Base-by-base conservation (phyloP, 75 land plant genomes). In the Pinus albicaulis region DNA sequence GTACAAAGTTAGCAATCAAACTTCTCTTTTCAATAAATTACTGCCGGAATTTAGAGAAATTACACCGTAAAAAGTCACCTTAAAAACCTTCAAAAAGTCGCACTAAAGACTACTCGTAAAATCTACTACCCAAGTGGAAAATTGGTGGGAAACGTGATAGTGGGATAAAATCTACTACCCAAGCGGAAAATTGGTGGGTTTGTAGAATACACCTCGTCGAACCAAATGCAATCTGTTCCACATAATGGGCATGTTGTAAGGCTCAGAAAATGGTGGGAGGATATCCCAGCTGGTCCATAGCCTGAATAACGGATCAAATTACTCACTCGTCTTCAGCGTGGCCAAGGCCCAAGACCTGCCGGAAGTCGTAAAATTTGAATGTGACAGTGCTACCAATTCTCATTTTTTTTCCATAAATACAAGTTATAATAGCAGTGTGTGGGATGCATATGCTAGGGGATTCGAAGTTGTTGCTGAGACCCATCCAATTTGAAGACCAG, bases 371-470 rank as follows among this genome's bases (percentile, higher is more conserved):
- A 41, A 41, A 41, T 7, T 65, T 80, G 48, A 80, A 72, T 17
- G 28, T 75, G 15, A 68, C 81, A 1, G 77, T 31, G 26, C n/a
- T 68, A 41, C 44, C 44, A 41, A 76, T 7, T 36, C 22, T 5
- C 81, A 76, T 16, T 20, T 62, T 20, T 20, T 82, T 15, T 80
- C 83, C 24, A 74, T 82, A 58, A 81, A 41, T 6, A 41, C 44
- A 4, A 41, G 5, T 41, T 41, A 41, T 41, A 7, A 41, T 7
- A 41, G 44, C 5, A 5, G 7, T 3, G 3, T 0, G 0, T 41
- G 80, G 80, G 79, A 77, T 48, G 69, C 80, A 12, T 81, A 82
- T 24, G 41, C 81, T 20, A 78, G 83, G 83, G 83, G 44, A 41
- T 41, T 41, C 44, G 5, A 41, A 41, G 44, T 7, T 41, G 44